Conservation (phyloP, 169 alveolate species). For the Plasmodium adleri region DNA sequence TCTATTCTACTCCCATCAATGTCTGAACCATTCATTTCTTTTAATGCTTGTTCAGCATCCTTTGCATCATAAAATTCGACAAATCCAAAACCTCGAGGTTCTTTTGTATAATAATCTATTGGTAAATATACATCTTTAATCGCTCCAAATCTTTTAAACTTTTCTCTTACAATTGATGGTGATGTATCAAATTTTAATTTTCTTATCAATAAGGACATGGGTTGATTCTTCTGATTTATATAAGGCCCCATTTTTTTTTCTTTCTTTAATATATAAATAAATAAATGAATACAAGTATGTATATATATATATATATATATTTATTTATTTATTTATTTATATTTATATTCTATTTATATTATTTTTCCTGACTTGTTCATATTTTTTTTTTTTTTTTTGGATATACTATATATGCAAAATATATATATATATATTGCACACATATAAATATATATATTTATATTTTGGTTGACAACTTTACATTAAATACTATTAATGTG, state of each 20-base stretch:
- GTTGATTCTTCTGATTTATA: conserved; percentile 77
- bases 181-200: conserved; percentile 88
- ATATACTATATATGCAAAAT: not conserved
- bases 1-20: conserved; percentile 85
- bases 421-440: not conserved
- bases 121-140: conserved; percentile 94
- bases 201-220: conserved; percentile 87
- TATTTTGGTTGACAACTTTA: not conserved
- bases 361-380: conserved; percentile 1
- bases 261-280: not conserved
- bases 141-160: conserved; percentile 89
- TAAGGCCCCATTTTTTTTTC: conserved; percentile 61
- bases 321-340: not conserved
- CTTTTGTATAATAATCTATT: conserved; percentile 90
- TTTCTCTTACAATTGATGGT: conserved; percentile 87
- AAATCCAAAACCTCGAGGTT: conserved; percentile 93
- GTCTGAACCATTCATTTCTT: conserved; percentile 86
- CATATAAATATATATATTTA: not conserved
- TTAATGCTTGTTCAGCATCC: conserved; percentile 90
- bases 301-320: conserved; percentile 1
- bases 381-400: not conserved
- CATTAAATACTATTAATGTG: too few species aligned
- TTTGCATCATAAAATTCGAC: conserved; percentile 88
- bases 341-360: too few species aligned
- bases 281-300: not conserved